Base-by-base conservation (phyloP, 768 basidiomycete species). In the Phlebiopsis gigantea region DNA sequence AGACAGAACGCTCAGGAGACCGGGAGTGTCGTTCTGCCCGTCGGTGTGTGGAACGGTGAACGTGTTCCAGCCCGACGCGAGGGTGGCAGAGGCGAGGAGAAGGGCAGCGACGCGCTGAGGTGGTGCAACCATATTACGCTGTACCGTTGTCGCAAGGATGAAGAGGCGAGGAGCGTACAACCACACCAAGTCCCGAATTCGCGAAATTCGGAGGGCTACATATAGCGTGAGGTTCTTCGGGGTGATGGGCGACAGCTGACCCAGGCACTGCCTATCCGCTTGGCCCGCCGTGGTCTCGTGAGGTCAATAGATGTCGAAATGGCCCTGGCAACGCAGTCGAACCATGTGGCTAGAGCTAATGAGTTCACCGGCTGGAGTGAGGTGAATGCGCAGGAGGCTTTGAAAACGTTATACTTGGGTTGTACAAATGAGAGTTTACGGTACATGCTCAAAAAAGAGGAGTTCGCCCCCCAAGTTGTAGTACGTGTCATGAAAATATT, bases 21-120 rank as follows among this genome's bases (percentile, higher is more conserved):
- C 72, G 14, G 79, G 80, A 1, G 78, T 77, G 60, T 84, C 84
- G 46, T 85, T 81, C 46, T 69, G 65, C 19, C 78, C 77, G 0
- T 68, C 63, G 1, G 65, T 62, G 58, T 84, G 82, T 1, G 80
- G 75, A 10, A 84, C 83, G 17, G 72, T 65, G 54, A 79, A 81
- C 0, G 78, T 81, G 44, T 70, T 72, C 79, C 79, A 80, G 34
- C 34, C 17, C 34, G 34, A 10, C 12, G 34, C 34, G 34, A 39
- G 34, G 34, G 34, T 39, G 34, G 12, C 34, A 10, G 34, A 39
- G 17, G 34, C 34, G 17, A 34, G 34, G 12, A 39, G 34, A 39
- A 39, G 34, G 12, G 34, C 34, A 39, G 34, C 8, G 3, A 39
- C 34, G 8, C 34, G 34, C 17, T 17, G 34, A 17, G 17, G 2